These are phyloP conservation scores for California macrophylla DNA, from an alignment of 441 rosid genomes.

Conservation along the genomic window DNA sequence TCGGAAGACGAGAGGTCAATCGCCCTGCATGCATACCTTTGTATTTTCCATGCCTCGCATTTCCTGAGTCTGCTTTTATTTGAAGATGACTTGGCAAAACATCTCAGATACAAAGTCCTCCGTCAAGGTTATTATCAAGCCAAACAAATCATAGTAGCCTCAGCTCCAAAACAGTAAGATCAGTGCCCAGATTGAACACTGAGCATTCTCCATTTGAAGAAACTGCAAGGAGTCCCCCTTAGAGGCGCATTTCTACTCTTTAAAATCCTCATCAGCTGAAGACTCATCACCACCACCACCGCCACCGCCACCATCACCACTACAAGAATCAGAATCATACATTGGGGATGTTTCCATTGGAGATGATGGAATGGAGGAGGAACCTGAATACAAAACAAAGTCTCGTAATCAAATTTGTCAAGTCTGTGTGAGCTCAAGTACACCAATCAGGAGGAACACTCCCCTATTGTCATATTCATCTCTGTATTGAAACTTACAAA, in stretches of 20 bases:
- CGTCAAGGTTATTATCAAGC: no score
- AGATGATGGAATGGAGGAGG: constrained; percentile 65
- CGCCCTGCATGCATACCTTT: no score
- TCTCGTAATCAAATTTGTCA: not conserved
- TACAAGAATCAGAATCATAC: constrained; percentile 64
- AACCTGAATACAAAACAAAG: constrained; percentile 36
- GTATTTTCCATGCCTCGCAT: no score
- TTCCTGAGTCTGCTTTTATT: no score
- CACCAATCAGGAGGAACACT: not conserved
- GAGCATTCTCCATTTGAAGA: not conserved
- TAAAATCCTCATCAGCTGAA: constrained; percentile 77
- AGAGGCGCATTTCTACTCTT: constrained; percentile 27
- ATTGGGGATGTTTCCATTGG: constrained; percentile 51
- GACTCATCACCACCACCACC: constrained; percentile 44
- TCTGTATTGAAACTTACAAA: not conserved
- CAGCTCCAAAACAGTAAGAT: not conserved
- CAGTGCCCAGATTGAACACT: not conserved
- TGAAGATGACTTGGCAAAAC: no score
- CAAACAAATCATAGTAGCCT: not conserved
- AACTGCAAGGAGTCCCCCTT: not conserved
- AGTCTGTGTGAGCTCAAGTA: not conserved
- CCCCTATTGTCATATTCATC: not conserved
- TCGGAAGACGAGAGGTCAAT: no score
- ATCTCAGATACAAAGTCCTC: no score
- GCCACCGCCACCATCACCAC: not conserved